Base-by-base conservation (phyloP, 345 rosid genomes). In the Camelina sativa region DNA sequence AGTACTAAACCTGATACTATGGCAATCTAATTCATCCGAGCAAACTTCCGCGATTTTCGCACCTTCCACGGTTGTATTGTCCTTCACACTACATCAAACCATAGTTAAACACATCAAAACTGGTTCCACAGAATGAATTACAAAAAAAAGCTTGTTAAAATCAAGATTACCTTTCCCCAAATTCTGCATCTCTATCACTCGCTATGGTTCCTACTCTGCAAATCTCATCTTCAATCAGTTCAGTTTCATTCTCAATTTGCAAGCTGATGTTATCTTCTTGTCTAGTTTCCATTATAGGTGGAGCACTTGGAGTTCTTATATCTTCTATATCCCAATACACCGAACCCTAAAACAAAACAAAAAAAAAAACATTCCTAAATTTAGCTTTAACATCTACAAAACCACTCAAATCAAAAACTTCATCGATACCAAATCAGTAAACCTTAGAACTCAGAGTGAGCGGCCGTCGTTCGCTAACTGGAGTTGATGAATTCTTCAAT, bases 251-350 rank as follows among this genome's bases (percentile, higher is more conserved):
- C 64, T 86, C 92, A 54, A 79, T 70, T 16, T 55, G 80, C 74
- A 79, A 71, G 62, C 61, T 71, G 48, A 17, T 77, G 22, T 23
- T 73, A 44, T 62, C 85, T 70, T 88, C 89, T 46, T 80, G 67
- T 60, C 79, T 87, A 53, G 15, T 83, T 70, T 84, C 93, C 82
- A 82, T 57, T 22, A 91, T 86, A 54, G 97, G 97, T 57, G 97
- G 97, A 44, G 99, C 99, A 67, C 97, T 95, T 44, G 97, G 97
- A 30, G 97, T 95, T 35, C 99, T 90, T 43, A 89, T 61, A 75
- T 85, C 90, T 60, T 69, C 86, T 5, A 55, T 40, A 50, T 70
- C 85, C 46, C 79, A 76, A 69, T 78, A 77, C 57, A 72, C 69
- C 63, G 74, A 44, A 51, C 80, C 86, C 93, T 88, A 78, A 23